These are phyloP conservation scores for Xylariaceae sp. DNA, from an alignment of 2,329 filamentous ascomycete genomes.

Conservation along the genomic window DNA sequence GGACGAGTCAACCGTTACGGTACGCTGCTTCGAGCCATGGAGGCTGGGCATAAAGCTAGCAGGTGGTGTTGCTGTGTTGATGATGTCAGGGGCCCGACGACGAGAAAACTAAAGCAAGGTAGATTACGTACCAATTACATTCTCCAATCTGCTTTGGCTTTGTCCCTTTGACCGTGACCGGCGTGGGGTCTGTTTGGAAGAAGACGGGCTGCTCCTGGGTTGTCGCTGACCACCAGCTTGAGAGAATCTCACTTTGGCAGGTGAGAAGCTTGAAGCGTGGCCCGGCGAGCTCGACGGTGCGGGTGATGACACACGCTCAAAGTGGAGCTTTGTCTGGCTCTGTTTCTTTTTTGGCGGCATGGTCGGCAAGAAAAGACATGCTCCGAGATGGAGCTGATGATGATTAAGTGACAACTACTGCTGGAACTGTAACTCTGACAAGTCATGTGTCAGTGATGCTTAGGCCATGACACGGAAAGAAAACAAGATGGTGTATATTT, in stretches of 20 bases:
- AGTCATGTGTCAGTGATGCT: too few relatives aligned
- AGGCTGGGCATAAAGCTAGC: constrained; percentile 30
- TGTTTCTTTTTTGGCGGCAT: constrained; percentile 26
- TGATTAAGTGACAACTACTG: too few relatives aligned
- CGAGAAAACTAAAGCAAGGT: background rate
- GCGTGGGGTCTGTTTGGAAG: constrained; percentile 1
- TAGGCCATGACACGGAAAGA: too few relatives aligned
- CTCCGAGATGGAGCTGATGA: background rate
- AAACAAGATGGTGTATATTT: too few relatives aligned
- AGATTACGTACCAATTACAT: constrained; percentile 17
- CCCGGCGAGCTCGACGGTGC: constrained; percentile 18
- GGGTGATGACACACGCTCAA: constrained; percentile 26
- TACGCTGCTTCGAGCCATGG: constrained; percentile 9
- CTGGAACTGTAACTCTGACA: background rate
- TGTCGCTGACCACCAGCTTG: constrained; percentile 8
- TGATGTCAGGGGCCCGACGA: constrained; percentile 6
- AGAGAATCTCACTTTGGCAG: constrained; percentile 30
- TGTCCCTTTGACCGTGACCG: constrained; percentile 7
- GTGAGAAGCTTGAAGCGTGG: constrained; percentile 17
- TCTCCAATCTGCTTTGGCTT: constrained; percentile 17
- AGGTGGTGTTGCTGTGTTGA: constrained; percentile 8
- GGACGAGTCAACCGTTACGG: constrained; percentile 19
- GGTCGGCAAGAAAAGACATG: constrained; percentile 5
- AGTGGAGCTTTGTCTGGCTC: constrained; percentile 31
- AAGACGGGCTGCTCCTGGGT: constrained; percentile 4